These are phyloP conservation scores for Colletotrichum siamense DNA, from an alignment of 2,329 filamentous ascomycete genomes.

Conservation along the genomic window DNA sequence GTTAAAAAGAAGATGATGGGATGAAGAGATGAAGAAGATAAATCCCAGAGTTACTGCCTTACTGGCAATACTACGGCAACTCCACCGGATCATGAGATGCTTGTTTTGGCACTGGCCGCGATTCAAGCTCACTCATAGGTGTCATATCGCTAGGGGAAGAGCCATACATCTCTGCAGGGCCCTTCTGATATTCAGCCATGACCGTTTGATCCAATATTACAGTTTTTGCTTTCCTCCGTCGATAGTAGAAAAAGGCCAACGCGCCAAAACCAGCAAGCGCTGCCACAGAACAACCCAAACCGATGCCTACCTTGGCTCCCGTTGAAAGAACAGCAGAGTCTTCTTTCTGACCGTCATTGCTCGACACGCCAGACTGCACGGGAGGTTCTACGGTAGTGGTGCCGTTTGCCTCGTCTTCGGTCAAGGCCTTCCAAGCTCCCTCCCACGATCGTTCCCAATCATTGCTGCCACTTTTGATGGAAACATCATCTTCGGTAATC, in stretches of 20 bases:
- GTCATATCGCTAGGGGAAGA: not conserved
- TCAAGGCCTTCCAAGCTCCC: slow-evolving; percentile 33
- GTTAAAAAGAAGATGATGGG: not conserved
- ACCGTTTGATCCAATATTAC: not conserved
- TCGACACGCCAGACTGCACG: not conserved
- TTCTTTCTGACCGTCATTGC: not conserved
- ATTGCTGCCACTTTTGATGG: slow-evolving; percentile 29
- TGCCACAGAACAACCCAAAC: not conserved
- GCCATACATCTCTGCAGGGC: not conserved
- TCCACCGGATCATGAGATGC: not conserved
- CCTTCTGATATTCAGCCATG: not conserved
- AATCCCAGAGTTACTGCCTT: not conserved
- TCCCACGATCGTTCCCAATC: slow-evolving; percentile 37
- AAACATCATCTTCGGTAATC: slow-evolving; percentile 14
- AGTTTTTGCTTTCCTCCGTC: not conserved
- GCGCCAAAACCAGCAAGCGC: not conserved
- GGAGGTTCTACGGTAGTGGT: not conserved
- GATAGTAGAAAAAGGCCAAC: not conserved
- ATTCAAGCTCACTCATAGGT: not conserved
- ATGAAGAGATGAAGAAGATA: too few relatives aligned
- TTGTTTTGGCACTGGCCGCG: not conserved
- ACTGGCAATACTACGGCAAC: not conserved
- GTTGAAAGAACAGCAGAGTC: not conserved
- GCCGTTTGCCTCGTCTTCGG: slow-evolving; percentile 21
- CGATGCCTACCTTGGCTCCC: not conserved